Conservation (phyloP, 2,329 filamentous ascomycete genomes). For the Claviceps purpurea region DNA sequence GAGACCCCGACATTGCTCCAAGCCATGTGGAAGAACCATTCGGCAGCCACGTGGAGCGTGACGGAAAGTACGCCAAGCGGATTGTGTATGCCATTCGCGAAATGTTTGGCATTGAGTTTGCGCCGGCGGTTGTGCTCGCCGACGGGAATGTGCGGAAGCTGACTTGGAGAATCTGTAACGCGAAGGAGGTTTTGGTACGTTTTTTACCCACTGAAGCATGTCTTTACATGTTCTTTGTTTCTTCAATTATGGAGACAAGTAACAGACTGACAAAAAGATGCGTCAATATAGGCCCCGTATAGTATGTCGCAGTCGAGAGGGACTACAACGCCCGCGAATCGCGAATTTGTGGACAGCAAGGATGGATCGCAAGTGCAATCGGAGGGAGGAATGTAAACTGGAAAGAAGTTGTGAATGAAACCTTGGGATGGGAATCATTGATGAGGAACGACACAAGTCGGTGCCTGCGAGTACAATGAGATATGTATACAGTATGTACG, state of each 20-base stretch:
- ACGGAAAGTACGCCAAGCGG: conserved; percentile 76
- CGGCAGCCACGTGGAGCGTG: conserved; percentile 70
- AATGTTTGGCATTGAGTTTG: conserved; percentile 96
- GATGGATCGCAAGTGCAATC: background rate
- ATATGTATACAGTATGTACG: no score
- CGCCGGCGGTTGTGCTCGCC: conserved; percentile 78
- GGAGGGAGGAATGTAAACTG: background rate
- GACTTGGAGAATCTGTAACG: conserved; percentile 89
- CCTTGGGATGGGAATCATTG: no score
- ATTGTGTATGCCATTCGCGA: conserved; percentile 90
- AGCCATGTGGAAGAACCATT: conserved; percentile 67
- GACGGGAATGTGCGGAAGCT: conserved; percentile 85
- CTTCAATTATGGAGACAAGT: background rate
- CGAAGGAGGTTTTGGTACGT: conserved; percentile 84
- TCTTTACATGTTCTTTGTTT: background rate
- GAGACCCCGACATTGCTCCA: conserved; percentile 82
- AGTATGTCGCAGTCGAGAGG: conserved; percentile 56
- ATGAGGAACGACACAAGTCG: no score
- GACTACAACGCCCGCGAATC: conserved; percentile 42
- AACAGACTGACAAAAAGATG: background rate
- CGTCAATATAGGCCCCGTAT: conserved; percentile 46
- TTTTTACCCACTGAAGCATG: background rate
- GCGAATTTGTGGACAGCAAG: conserved; percentile 23
- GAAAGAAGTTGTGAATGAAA: background rate
- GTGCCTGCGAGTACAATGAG: no score